A percentile compares a stretch with the other conserved stretches of the same genome.
phyloP scores from a whole-genome alignment of 345 rosid species.

The Syzygium grande region DNA sequence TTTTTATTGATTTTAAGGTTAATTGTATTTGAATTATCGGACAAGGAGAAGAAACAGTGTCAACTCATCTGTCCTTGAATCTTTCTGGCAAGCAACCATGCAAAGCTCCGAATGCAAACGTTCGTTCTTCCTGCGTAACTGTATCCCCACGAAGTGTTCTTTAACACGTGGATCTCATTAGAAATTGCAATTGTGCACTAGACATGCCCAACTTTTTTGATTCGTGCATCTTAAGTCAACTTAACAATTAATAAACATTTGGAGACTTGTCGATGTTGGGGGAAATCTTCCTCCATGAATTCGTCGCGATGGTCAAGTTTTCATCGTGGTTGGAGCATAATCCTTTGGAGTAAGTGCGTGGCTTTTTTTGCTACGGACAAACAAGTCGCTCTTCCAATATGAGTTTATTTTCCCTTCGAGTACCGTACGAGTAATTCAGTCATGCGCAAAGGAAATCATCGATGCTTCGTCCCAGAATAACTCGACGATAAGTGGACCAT shows the following conservation, averaged over 20 bases:
- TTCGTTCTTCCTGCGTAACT: neutral
- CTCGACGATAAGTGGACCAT: too few species aligned
- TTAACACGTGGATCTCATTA: neutral
- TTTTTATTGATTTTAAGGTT: neutral
- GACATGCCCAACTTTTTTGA: neutral
- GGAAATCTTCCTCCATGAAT: neutral
- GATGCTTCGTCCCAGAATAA: too few species aligned
- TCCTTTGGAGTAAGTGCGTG: neutral
- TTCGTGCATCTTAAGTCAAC: neutral
- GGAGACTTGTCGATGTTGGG: neutral
- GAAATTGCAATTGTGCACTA: neutral
- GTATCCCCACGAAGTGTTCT: neutral
- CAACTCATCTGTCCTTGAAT: neutral
- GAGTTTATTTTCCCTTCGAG: too few species aligned
- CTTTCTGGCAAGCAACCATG: neutral
- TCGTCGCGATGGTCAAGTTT: neutral
- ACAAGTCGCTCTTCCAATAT: neutral
- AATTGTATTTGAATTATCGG: neutral
- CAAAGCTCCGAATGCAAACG: neutral
- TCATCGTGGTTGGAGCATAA: neutral
- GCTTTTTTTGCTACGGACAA: neutral
- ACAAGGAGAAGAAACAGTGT: neutral
- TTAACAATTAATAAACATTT: neutral
- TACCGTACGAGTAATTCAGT: too few species aligned
- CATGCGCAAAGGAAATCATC: too few species aligned